These are phyloP conservation scores for Hygrophila difformis DNA, from an alignment of 257 asterid genomes.

Conservation along the genomic window DNA sequence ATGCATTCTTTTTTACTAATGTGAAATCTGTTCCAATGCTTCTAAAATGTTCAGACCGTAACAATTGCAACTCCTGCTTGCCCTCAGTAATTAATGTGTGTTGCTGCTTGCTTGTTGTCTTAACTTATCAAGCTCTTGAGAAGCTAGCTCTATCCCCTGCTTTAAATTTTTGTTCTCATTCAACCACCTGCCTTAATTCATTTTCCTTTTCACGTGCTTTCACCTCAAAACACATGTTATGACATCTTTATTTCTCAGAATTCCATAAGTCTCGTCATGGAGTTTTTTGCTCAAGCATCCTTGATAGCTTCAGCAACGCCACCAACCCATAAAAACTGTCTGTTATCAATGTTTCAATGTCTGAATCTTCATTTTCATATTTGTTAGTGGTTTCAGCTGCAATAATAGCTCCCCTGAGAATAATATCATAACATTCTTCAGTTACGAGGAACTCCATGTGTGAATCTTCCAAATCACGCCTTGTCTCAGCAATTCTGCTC, in stretches of 20 bases:
- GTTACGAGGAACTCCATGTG: conserved; percentile 28
- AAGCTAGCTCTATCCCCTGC: conserved; percentile 44
- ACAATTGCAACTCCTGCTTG: conserved; percentile 28
- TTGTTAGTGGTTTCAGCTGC: conserved; percentile 25
- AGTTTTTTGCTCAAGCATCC: conserved; percentile 36
- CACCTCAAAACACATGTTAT: conserved; percentile 27
- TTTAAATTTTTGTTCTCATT: conserved; percentile 47
- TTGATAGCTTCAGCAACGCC: conserved; percentile 35
- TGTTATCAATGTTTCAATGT: conserved; percentile 28
- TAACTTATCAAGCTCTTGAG: conserved; percentile 32
- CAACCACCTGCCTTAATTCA: conserved; percentile 35
- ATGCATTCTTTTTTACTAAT: conserved; percentile 20
- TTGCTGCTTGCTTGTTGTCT: conserved; percentile 38
- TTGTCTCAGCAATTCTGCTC: conserved; percentile 31
- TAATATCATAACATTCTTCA: conserved; percentile 30
- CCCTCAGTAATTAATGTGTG: conserved; percentile 32
- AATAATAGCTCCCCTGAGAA: conserved; percentile 31
- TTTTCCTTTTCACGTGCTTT: conserved; percentile 39
- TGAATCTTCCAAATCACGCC: conserved; percentile 28
- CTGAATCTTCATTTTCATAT: conserved; percentile 39
- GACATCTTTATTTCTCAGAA: conserved; percentile 29
- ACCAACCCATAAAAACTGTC: conserved; percentile 39
- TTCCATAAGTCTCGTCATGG: conserved; percentile 24
- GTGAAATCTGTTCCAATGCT: conserved; percentile 43
- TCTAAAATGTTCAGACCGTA: conserved; percentile 33